Percentiles rank a stretch among this genome's conserved stretches.
Evolutionary conservation across 1,284 basidiomycete species (phyloP).

Genomic region (Ganoderma multipileum): DNA sequence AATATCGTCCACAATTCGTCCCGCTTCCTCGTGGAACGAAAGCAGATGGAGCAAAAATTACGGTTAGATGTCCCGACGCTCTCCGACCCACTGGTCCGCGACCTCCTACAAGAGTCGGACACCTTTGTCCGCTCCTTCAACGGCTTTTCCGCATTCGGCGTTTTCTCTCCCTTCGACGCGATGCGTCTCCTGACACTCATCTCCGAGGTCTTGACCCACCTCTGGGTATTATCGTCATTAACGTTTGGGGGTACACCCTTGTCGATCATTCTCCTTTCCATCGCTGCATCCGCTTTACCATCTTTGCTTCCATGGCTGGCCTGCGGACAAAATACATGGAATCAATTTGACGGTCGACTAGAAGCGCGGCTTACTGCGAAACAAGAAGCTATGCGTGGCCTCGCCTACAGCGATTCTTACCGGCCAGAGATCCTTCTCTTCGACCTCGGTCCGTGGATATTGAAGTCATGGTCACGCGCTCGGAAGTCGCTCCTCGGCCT

Average conservation of each 20-base stretch:
- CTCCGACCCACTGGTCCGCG: slow-evolving; percentile 71
- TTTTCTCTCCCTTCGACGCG: slow-evolving; percentile 79
- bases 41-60: slow-evolving; percentile 78
- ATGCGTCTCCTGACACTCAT: slow-evolving; percentile 73
- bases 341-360: slow-evolving; percentile 53
- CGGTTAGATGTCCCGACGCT: slow-evolving; percentile 80
- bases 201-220: slow-evolving; percentile 74
- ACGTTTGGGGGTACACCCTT: slow-evolving; percentile 63
- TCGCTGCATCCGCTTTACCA: slow-evolving; percentile 63
- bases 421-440: slow-evolving; percentile 82
- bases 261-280: slow-evolving; percentile 63
- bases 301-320: slow-evolving; percentile 57
- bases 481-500: slow-evolving; percentile 63
- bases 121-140: slow-evolving; percentile 79
- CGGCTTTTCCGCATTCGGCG: slow-evolving; percentile 68
- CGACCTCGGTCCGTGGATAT: slow-evolving; percentile 82
- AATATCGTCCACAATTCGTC: slow-evolving; percentile 72
- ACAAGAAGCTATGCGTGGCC: slow-evolving; percentile 73
- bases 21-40: slow-evolving; percentile 73
- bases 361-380: slow-evolving; percentile 69
- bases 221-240: slow-evolving; percentile 71
- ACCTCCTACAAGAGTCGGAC: slow-evolving; percentile 84
- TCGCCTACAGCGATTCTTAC: slow-evolving; percentile 73
- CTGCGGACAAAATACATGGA: slow-evolving; percentile 47
- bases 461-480: slow-evolving; percentile 74